Evolutionary conservation across 495 filamentous ascomycete genomes (phyloP).

Genomic region (Penicillium flavigenum): DNA sequence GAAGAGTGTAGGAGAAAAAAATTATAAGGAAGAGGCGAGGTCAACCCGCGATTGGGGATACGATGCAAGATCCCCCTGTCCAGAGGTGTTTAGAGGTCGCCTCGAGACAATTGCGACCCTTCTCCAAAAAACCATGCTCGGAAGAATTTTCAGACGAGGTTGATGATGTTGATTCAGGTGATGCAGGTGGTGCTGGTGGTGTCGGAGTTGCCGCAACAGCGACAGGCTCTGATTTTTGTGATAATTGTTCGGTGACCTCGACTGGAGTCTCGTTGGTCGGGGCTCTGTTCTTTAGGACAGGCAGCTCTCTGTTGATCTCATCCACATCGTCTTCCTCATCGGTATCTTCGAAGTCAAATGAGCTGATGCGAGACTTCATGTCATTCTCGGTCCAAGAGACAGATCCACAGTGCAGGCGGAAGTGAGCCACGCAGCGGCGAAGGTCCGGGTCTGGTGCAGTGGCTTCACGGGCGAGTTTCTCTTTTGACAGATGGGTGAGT

Average conservation of each 20-base stretch:
- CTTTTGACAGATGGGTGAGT: slow-evolving; percentile 43
- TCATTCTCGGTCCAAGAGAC: slow-evolving; percentile 45
- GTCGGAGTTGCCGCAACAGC: slow-evolving; percentile 4
- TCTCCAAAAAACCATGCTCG: slow-evolving; percentile 21
- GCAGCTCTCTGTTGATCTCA: slow-evolving; percentile 10
- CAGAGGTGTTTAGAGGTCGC: slow-evolving; percentile 23
- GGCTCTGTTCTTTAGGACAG: slow-evolving; percentile 1
- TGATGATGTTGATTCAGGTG: neutral
- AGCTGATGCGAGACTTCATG: slow-evolving; percentile 44
- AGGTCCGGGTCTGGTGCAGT: slow-evolving; percentile 44
- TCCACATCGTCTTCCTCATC: slow-evolving; percentile 39
- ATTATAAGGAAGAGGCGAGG: neutral
- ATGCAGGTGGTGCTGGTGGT: neutral
- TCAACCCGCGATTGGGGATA: slow-evolving; percentile 22
- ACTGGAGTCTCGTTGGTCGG: slow-evolving; percentile 7
- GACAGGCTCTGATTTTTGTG: slow-evolving; percentile 9
- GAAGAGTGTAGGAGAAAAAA: neutral
- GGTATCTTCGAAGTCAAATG: slow-evolving; percentile 42
- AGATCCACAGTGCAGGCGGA: slow-evolving; percentile 41
- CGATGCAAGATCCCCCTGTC: slow-evolving; percentile 19
- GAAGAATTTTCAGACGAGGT: slow-evolving; percentile 5
- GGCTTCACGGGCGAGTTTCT: slow-evolving; percentile 44
- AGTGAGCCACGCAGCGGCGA: slow-evolving; percentile 45
- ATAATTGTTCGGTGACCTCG: slow-evolving; percentile 14
- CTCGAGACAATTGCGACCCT: slow-evolving; percentile 21